These are phyloP conservation scores for Jatropha multifida DNA, from an alignment of 441 rosid genomes.

Conservation along the genomic window DNA sequence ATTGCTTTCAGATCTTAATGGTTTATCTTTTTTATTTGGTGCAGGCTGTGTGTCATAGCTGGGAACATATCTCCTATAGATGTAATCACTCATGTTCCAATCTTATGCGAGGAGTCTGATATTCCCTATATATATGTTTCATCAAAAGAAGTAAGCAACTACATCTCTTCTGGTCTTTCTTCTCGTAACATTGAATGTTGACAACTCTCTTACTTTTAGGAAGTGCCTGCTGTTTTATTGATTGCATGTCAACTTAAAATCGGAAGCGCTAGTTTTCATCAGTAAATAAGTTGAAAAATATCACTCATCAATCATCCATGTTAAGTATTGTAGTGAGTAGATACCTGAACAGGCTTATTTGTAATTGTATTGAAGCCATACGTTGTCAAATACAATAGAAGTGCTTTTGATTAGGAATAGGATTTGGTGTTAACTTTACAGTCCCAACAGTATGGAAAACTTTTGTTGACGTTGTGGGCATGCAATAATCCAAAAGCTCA, in stretches of 20 bases:
- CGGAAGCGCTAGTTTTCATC: neutral
- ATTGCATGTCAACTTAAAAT: neutral
- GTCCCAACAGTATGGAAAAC: neutral
- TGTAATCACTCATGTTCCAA: conserved; percentile 91
- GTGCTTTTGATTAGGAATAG: neutral
- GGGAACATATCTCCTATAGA: conserved; percentile 96
- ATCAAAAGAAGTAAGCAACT: conserved; percentile 74
- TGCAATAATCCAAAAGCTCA: neutral
- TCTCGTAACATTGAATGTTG: neutral
- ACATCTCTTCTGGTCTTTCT: neutral
- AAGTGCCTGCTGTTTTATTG: neutral
- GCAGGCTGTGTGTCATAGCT: conserved; percentile 83
- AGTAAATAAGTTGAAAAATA: neutral
- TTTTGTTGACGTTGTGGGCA: neutral
- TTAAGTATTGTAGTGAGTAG: too few relatives aligned
- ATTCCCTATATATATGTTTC: conserved; percentile 81
- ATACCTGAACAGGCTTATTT: neutral
- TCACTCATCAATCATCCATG: neutral
- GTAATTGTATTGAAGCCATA: neutral
- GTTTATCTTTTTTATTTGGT: conserved; percentile 7
- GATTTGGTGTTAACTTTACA: neutral
- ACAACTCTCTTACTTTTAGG: neutral
- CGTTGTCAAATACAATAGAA: neutral
- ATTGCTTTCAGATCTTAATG: neutral
- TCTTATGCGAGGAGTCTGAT: conserved; percentile 69